These are phyloP conservation scores for Debaryomyces tyrocola DNA, from an alignment of 805 yeast species.

Conservation along the genomic window DNA sequence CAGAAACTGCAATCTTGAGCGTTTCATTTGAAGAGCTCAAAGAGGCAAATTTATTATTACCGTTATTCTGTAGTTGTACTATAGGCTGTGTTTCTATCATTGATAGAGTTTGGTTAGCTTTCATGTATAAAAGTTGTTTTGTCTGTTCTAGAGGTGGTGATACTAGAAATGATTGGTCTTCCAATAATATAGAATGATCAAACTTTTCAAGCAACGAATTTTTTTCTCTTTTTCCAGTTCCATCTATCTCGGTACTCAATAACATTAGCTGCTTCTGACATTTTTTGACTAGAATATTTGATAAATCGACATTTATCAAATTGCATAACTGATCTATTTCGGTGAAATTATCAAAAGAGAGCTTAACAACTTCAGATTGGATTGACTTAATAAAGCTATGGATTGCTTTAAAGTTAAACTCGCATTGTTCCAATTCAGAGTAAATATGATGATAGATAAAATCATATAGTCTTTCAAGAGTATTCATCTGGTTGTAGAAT, in stretches of 20 bases:
- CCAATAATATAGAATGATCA: conserved; percentile 36
- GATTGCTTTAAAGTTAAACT: conserved; percentile 12
- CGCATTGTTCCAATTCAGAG: conserved; percentile 15
- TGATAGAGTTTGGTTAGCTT: conserved; percentile 14
- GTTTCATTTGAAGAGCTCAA: neutral
- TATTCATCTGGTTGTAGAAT: conserved; percentile 18
- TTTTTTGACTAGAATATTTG: conserved; percentile 17
- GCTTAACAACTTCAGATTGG: conserved; percentile 12
- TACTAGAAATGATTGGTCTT: conserved; percentile 35
- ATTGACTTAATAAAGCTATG: conserved; percentile 9
- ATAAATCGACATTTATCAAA: conserved; percentile 24
- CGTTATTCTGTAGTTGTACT: conserved; percentile 3
- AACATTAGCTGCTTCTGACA: conserved; percentile 13
- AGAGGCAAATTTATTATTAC: neutral
- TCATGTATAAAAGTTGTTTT: conserved; percentile 27
- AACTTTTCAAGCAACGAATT: neutral
- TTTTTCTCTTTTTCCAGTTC: neutral
- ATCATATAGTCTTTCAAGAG: conserved; percentile 15
- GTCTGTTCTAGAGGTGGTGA: conserved; percentile 41
- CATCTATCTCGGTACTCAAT: neutral
- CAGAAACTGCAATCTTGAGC: neutral
- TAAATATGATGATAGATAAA: conserved; percentile 13
- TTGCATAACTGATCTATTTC: conserved; percentile 17
- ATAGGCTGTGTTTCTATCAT: conserved; percentile 17
- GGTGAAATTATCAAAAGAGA: conserved; percentile 17